Base-by-base conservation (phyloP, 2,329 filamentous ascomycete genomes). In the Cercospora janseana region DNA sequence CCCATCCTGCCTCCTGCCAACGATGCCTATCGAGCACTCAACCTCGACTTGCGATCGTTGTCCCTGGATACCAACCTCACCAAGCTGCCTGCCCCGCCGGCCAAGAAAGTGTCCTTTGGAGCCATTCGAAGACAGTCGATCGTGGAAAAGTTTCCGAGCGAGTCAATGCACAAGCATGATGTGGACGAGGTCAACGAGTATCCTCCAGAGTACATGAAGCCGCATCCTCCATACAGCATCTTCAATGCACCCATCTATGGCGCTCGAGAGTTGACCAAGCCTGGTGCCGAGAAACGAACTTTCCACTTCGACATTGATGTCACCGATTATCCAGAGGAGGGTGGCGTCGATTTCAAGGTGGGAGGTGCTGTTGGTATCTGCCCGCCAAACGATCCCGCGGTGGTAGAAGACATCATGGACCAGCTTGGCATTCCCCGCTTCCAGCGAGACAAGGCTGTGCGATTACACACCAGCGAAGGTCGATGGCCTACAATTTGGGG, bases 401-500 rank as follows among this genome's bases (percentile, higher is more conserved):
- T 86, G 4, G 91, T 98, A 1, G 87, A 96, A 12, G 85, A 93
- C 55, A 75, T 97, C 29, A 81, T 98, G 59, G 83, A 96, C 64
- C 75, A 86, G 18, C 81, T 98, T 13, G 79, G 87, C 61, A 79
- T 97, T 16, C 91, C 91, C 3, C 85, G 82, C 28, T 88, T 86
- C 65, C 77, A 93, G 53, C 86, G 93, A 23, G 87, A 95, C 72
- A 93, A 88, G 75, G 85, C 86, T 10, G 79, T 95, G 13, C 75
- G 86, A 13, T 73, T 97, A 60, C 84, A 83, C 68, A 97, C 93
- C 0, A 82, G 79, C 27, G 81, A 78, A 54, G 92, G 92, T 26
- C 81, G 93, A 42, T 98, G 92, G 92, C 93, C 93, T 3, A 98
- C 93, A 0, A 94, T 98, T 42, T 98, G 93, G 93, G 93, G 92